phyloP scores from a whole-genome alignment of 495 filamentous ascomycete genomes.

The Emericellopsis terricola region DNA sequence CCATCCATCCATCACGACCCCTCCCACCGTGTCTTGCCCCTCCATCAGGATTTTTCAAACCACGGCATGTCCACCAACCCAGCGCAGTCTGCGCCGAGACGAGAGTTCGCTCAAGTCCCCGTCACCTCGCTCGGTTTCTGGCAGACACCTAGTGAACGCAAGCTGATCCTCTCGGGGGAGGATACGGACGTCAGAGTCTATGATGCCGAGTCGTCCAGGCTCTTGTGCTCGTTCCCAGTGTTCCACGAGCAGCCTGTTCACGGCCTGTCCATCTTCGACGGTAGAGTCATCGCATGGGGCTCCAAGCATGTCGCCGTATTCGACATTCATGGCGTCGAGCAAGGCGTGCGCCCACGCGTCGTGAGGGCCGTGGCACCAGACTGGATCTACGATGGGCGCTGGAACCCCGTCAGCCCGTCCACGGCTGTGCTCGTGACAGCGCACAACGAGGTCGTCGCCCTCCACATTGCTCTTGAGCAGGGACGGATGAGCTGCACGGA shows the following conservation, averaged over 20 bases:
- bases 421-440: constrained; percentile 49
- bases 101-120: constrained; percentile 26
- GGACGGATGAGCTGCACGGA: constrained; percentile 13
- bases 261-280: constrained; percentile 33
- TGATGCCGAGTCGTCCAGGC: constrained; percentile 14
- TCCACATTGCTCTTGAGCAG: constrained; percentile 7
- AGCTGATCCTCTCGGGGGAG: constrained; percentile 51
- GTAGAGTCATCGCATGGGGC: constrained; percentile 36
- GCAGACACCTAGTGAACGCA: constrained; percentile 9
- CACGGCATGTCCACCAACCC: background rate
- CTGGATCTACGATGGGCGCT: constrained; percentile 68
- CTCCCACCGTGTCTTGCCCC: background rate
- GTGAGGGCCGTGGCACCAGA: constrained; percentile 34
- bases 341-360: background rate
- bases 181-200: constrained; percentile 52
- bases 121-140: constrained; percentile 40
- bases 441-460: constrained; percentile 52
- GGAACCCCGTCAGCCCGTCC: constrained; percentile 18
- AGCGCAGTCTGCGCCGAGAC: constrained; percentile 8
- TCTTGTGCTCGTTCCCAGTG: constrained; percentile 24
- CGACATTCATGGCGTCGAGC: constrained; percentile 8
- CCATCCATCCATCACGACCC: background rate
- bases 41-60: constrained; percentile 1
- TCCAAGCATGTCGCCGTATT: constrained; percentile 19
- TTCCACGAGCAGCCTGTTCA: constrained; percentile 51